Base-by-base conservation (phyloP, 345 rosid species). In the Salix suchowensis region DNA sequence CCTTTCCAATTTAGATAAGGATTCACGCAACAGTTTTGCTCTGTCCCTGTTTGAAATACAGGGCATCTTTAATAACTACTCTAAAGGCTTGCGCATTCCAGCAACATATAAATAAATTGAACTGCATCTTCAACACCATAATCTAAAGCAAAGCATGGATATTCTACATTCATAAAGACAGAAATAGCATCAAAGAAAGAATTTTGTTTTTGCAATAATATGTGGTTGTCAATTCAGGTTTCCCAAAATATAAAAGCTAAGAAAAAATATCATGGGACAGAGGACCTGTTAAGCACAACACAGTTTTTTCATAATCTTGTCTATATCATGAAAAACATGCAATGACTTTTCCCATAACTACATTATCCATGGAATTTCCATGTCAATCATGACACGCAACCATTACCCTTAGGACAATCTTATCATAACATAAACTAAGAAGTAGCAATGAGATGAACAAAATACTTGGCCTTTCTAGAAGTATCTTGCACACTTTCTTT, bases 401-500 rank as follows among this genome's bases (percentile, higher is more conserved):
- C 69, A 79, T 44, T 23, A 40, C 32, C 46, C 11, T 58, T 58
- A 58, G 10, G 9, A 58, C 64, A 58, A 58, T 10, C 64, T n/a
- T 24, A 58, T 58, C 23, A 58, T 44, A 74, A 79, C 68, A 44
- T 2, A 23, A 15, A 58, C 19, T 23, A 72, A 65, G 19, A 19
- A 12, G 69, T 37, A 14, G 60, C 71, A 62, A 75, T 26, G 42
- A 61, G 50, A 79, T 58, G 21, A 64, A 74, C 6, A 76, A 70
- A n/a, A 67, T 88, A 96, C 98, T 88, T 86, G 82, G 99, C 98
- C 78, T 87, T 91, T 82, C 85, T 87, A 36, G 91, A 82, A 71
- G 95, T 73, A 87, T 89, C 96, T 81, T 85, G 86, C 79, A 96
- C 93, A 78, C 96, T 93, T 79, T 91, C 98, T 88, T 96, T 96